These are phyloP conservation scores for Pontederia crassipes DNA, from an alignment of 176 grass and related monocot genomes.

Conservation along the genomic window DNA sequence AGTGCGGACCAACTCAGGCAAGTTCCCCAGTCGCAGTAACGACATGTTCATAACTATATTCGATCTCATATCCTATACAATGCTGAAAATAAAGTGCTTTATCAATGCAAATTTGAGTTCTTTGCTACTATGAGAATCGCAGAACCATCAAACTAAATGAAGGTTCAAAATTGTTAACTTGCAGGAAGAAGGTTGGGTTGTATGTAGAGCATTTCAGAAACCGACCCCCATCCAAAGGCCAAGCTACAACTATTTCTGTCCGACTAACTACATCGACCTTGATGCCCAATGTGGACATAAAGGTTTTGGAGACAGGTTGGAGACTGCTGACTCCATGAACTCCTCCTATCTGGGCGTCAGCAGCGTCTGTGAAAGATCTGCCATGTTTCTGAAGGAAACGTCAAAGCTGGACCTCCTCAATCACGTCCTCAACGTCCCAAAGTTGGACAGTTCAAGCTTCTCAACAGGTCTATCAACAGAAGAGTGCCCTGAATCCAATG, in stretches of 20 bases:
- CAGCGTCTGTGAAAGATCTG: slow-evolving; percentile 9
- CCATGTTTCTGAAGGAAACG: neutral
- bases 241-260: slow-evolving; percentile 23
- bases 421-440: slow-evolving; percentile 27
- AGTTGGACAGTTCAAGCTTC: slow-evolving; percentile 31
- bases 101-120: neutral
- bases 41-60: neutral
- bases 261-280: slow-evolving; percentile 20
- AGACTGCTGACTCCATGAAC: slow-evolving; percentile 18
- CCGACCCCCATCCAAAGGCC: slow-evolving; percentile 39
- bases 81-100: neutral
- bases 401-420: slow-evolving; percentile 30
- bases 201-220: slow-evolving; percentile 82
- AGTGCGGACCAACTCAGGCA: slow-evolving; percentile 67
- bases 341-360: slow-evolving; percentile 13
- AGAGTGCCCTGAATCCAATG: slow-evolving; percentile 16
- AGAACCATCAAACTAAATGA: neutral
- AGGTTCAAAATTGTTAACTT: neutral
- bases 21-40: neutral
- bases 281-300: neutral
- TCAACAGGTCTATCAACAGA: slow-evolving; percentile 11
- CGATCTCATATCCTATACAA: neutral
- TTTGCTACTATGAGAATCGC: neutral
- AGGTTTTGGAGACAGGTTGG: neutral
- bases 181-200: slow-evolving; percentile 94